phyloP scores from a whole-genome alignment of 2,329 filamentous ascomycete genomes.

The Trichophyton benhamiae region DNA sequence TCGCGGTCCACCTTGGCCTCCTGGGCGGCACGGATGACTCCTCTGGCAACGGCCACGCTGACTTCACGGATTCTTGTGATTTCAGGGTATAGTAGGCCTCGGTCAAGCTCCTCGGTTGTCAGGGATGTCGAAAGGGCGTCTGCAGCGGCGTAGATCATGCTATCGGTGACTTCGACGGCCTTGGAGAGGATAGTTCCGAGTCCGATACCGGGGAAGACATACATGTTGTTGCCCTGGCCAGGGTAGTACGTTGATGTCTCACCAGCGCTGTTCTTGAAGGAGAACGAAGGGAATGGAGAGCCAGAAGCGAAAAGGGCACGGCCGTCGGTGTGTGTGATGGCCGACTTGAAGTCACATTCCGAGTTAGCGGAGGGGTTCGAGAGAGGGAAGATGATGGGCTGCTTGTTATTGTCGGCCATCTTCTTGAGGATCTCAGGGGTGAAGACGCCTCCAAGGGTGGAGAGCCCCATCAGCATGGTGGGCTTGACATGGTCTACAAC shows the following conservation, averaged over 20 bases:
- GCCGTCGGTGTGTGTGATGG: constrained; percentile 80
- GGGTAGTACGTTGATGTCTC: constrained; percentile 57
- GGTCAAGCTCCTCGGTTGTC: constrained; percentile 65
- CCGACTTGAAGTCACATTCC: constrained; percentile 94
- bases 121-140: constrained; percentile 67
- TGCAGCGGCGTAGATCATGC: constrained; percentile 94
- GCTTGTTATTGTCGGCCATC: constrained; percentile 52
- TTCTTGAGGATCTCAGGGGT: constrained; percentile 69
- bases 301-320: constrained; percentile 89
- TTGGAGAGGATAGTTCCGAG: constrained; percentile 87
- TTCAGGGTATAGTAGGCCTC: constrained; percentile 79
- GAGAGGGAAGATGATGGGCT: constrained; percentile 87
- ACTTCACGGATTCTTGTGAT: constrained; percentile 88
- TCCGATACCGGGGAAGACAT: constrained; percentile 93
- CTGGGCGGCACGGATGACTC: constrained; percentile 87
- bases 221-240: constrained; percentile 71
- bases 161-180: constrained; percentile 72
- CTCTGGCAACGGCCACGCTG: constrained; percentile 70
- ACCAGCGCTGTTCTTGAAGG: constrained; percentile 48
- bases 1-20: constrained; percentile 56
- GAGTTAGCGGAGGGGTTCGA: constrained; percentile 95
- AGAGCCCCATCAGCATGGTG: constrained; percentile 85
- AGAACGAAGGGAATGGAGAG: constrained; percentile 71
- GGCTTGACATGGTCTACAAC: constrained; percentile 93
- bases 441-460: constrained; percentile 88